phyloP scores from a whole-genome alignment of 208 protist genomes.

The Sergeia podlipaevii region DNA sequence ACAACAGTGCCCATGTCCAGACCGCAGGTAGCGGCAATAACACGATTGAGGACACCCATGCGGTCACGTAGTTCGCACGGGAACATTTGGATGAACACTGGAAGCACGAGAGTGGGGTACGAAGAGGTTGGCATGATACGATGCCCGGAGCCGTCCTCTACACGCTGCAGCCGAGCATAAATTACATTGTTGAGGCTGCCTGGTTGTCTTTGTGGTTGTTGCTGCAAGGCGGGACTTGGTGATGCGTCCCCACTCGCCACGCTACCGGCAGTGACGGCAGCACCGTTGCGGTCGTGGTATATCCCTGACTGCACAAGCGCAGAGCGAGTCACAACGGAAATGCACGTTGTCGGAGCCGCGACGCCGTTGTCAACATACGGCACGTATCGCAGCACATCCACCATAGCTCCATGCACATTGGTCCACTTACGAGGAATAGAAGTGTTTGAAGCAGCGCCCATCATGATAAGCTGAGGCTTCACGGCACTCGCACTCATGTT shows the following conservation, averaged over 20 bases:
- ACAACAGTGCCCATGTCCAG: slow-evolving; percentile 28
- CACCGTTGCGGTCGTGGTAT: background rate
- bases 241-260: background rate
- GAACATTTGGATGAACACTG: slow-evolving; percentile 82
- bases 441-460: slow-evolving; percentile 13
- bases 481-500: background rate
- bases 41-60: slow-evolving; percentile 54
- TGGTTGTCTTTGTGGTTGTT: background rate
- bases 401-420: slow-evolving; percentile 40
- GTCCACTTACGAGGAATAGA: slow-evolving; percentile 22
- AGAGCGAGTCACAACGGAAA: too few species aligned
- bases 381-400: slow-evolving; percentile 27
- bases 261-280: slow-evolving; percentile 2
- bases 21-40: slow-evolving; percentile 21
- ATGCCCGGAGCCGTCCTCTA: slow-evolving; percentile 2
- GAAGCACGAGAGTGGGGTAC: too few species aligned
- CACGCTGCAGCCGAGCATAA: background rate
- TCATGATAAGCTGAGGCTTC: slow-evolving; percentile 9
- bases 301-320: too few species aligned
- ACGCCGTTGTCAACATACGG: slow-evolving; percentile 22
- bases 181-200: background rate
- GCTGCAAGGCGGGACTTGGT: background rate
- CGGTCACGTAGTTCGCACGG: slow-evolving; percentile 69
- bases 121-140: too few species aligned
- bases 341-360: slow-evolving; percentile 6